Conservation (phyloP, 495 filamentous ascomycete genomes). For the Arthonia radiata region DNA sequence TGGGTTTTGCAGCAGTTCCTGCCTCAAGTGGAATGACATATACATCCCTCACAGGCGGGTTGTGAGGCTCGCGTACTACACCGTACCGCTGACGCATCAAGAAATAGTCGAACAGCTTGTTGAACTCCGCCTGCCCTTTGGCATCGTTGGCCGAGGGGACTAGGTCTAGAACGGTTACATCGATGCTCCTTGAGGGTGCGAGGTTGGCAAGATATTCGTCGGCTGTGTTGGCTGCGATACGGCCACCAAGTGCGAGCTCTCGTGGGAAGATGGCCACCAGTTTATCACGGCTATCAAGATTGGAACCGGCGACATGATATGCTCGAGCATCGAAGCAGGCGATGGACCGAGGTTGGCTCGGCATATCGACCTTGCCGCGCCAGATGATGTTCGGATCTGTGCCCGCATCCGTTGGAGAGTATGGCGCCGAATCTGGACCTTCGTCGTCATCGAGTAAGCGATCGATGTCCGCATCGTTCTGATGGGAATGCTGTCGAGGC, state of each 20-base stretch:
- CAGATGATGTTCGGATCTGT: conserved; percentile 43
- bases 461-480: conserved; percentile 71
- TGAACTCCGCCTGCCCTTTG: conserved; percentile 28
- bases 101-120: conserved; percentile 59
- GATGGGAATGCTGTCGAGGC: conserved; percentile 21
- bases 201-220: conserved; percentile 73
- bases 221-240: conserved; percentile 56
- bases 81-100: conserved; percentile 50
- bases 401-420: conserved; percentile 52
- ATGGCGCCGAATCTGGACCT: conserved; percentile 57
- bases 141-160: conserved; percentile 26
- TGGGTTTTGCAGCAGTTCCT: conserved; percentile 20
- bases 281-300: conserved; percentile 31
- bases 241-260: conserved; percentile 49
- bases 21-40: conserved; percentile 54
- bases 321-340: conserved; percentile 50
- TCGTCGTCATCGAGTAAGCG: conserved; percentile 67
- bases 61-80: conserved; percentile 48
- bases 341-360: too few relatives aligned
- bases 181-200: conserved; percentile 43
- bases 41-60: conserved; percentile 45
- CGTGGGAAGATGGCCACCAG: conserved; percentile 49
- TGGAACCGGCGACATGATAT: conserved; percentile 61
- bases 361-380: conserved; percentile 61
- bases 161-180: conserved; percentile 45